Percentiles rank a stretch among this genome's conserved stretches.
These are phyloP conservation scores for Schizochytrium sp. DNA, from an alignment of 108 stramenopile genomes.

Conservation along the genomic window DNA sequence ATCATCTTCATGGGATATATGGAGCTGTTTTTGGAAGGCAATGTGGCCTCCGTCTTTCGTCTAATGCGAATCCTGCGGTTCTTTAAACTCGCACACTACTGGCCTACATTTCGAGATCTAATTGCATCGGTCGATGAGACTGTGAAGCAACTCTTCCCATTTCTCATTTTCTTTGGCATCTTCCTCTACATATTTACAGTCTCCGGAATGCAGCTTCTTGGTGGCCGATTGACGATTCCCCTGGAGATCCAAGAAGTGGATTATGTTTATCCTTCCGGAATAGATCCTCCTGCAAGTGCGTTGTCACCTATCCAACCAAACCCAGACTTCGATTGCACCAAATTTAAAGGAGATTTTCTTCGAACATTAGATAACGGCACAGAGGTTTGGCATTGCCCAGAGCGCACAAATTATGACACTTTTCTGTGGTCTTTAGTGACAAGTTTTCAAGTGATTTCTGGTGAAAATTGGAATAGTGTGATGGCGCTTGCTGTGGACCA, in stretches of 20 bases:
- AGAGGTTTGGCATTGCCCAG: constrained; percentile 41
- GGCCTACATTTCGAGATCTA: constrained; percentile 77
- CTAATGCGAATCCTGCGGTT: constrained; percentile 79
- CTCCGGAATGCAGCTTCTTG: constrained; percentile 80
- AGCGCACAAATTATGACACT: constrained; percentile 48
- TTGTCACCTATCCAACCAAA: constrained; percentile 57
- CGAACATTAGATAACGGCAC: not conserved
- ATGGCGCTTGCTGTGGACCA: constrained; percentile 66
- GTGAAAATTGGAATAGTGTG: constrained; percentile 77
- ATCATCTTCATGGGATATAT: constrained; percentile 80
- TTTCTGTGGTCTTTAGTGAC: constrained; percentile 66
- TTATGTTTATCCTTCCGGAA: not conserved
- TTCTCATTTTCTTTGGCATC: constrained; percentile 77
- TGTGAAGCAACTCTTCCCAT: constrained; percentile 76
- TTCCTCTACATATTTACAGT: constrained; percentile 82
- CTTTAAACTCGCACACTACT: constrained; percentile 81
- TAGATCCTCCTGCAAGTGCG: not conserved
- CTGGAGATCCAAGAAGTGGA: not conserved
- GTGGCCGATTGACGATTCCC: not conserved
- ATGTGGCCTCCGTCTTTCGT: constrained; percentile 59
- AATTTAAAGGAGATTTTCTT: not conserved
- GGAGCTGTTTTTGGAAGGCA: constrained; percentile 60
- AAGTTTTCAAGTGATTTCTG: constrained; percentile 71
- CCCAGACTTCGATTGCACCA: constrained; percentile 67
- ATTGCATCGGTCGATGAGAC: constrained; percentile 75